Evolutionary conservation across 225 moss, liverwort and hornwort genomes (phyloP).

Genomic region (Pleurozium schreberi): DNA sequence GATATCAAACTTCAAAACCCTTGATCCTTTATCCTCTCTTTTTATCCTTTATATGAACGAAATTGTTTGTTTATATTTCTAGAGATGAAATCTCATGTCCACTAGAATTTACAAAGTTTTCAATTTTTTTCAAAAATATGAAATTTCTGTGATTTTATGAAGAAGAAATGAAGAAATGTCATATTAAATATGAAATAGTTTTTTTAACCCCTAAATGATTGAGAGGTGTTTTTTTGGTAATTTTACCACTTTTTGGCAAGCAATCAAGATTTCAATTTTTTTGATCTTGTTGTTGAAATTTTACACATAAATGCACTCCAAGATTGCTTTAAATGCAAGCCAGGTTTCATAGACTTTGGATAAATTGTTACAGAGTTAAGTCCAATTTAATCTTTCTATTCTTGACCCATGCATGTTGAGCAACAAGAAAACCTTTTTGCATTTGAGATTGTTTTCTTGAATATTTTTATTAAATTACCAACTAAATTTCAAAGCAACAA

Average conservation of each 20-base stretch:
- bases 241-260: background rate
- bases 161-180: too few species aligned
- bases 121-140: background rate
- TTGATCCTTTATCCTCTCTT: background rate
- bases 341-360: too few species aligned
- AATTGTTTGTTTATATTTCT: background rate
- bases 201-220: background rate
- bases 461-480: background rate
- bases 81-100: background rate
- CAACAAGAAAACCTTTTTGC: too few species aligned
- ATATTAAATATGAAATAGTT: background rate
- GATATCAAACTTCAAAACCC: background rate
- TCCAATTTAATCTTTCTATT: too few species aligned
- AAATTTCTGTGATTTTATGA: background rate
- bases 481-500: background rate
- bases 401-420: rapidly evolving
- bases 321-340: background rate
- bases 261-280: too few species aligned
- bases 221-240: too few species aligned
- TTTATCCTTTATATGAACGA: too few species aligned
- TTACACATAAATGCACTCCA: background rate
- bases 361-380: too few species aligned
- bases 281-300: too few species aligned
- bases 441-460: background rate
- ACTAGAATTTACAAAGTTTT: background rate